Base-by-base conservation (phyloP, 257 asterid species). In the Scutellaria barbata region DNA sequence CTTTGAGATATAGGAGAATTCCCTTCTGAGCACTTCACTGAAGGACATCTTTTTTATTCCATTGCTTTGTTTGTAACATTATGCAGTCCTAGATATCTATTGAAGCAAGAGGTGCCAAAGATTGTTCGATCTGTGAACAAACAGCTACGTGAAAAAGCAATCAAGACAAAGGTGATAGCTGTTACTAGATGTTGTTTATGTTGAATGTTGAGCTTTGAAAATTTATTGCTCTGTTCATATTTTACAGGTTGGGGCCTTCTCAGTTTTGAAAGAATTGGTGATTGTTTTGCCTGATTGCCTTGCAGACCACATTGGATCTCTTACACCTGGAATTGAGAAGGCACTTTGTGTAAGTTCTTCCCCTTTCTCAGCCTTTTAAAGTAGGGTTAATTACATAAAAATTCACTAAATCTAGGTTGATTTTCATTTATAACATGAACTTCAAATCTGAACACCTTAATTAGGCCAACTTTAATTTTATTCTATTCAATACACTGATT, bases 231-330 rank as follows among this genome's bases (percentile, higher is more conserved):
- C 39, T 74, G 37, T 53, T 74, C 37, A 30, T 73, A 64, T 68
- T 75, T 67, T 69, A 42, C 86, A 95, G 99, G 98, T 95, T 71
- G 99, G 99, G 68, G 98, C 96, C 14, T 95, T 95, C 85, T 90
- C 97, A 10, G 95, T 95, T 74, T 76, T 95, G 83, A 95, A 92
- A 78, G 98, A 95, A 77, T 85, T 92, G 48, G 98, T 95, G 69
- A 86, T 88, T 52, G 98, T 95, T 69, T 88, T 95, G 75, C 99
- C 99, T 75, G 99, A 95, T 81, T 95, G 99, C 85, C 97, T 95
- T 57, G 92, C 98, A 11, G 98, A 92, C 74, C 98, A 95, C 79
- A 87, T 95, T 85, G 99, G 98, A 71, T 88, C 96, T 73, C 95
- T 95, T 62, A 87, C 92, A 45, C 96, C 97, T 75, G 99, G 98